Percentiles rank a stretch among this genome's conserved stretches.
phyloP scores from a whole-genome alignment of 805 yeast species.

The Blastobotrys peoriensis region DNA sequence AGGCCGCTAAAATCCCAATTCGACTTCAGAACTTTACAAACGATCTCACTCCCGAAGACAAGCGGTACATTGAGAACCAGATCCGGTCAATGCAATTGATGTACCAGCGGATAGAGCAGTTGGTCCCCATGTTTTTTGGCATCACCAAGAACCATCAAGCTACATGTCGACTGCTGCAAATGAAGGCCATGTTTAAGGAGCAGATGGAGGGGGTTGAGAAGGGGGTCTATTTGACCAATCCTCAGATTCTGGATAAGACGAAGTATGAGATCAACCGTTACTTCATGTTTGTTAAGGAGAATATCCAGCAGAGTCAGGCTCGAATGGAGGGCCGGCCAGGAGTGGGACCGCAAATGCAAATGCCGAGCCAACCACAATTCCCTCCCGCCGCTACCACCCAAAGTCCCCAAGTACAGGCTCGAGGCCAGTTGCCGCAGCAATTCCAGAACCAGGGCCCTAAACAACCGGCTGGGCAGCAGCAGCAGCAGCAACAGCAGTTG shows the following conservation, averaged over 20 bases:
- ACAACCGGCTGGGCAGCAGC: conserved; percentile 9
- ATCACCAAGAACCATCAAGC: conserved; percentile 71
- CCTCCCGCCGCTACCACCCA: no score
- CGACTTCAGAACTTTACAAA: conserved; percentile 58
- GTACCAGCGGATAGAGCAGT: conserved; percentile 62
- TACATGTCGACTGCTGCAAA: conserved; percentile 68
- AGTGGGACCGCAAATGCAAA: conserved; percentile 9
- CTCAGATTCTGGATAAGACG: conserved; percentile 63
- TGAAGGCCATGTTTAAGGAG: conserved; percentile 72
- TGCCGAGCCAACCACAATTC: conserved; percentile 13
- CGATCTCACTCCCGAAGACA: conserved; percentile 57
- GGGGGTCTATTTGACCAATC: conserved; percentile 64
- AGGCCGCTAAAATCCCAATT: conserved; percentile 61
- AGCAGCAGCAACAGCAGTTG: conserved; percentile 15
- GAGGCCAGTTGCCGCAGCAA: background rate
- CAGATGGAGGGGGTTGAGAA: conserved; percentile 63
- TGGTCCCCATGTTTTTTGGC: conserved; percentile 71
- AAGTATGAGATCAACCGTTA: conserved; percentile 68
- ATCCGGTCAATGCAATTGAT: conserved; percentile 45
- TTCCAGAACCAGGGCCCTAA: background rate
- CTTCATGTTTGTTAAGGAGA: conserved; percentile 68
- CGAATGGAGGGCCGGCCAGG: conserved; percentile 1
- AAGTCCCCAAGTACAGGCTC: no score
- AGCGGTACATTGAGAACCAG: conserved; percentile 47
- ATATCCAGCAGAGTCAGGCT: conserved; percentile 30